A percentile compares a stretch with the other conserved stretches of the same genome.
Evolutionary conservation across 495 filamentous ascomycete genomes (phyloP).

Genomic region (Chaetomium tenue): DNA sequence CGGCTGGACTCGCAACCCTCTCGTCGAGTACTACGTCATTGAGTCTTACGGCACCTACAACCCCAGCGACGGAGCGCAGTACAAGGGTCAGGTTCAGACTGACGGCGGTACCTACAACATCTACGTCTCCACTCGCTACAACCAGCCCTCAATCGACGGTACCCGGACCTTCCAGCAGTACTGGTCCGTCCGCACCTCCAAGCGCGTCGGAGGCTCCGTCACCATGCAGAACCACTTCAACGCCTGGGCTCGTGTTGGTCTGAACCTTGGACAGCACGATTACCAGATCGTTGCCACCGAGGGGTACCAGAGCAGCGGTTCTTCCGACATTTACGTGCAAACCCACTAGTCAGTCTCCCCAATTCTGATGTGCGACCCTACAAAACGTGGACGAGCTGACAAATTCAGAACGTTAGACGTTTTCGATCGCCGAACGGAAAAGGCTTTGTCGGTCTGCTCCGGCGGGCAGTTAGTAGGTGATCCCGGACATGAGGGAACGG

Average conservation of each 20-base stretch:
- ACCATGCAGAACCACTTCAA: slow-evolving; percentile 59
- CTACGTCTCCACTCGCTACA: slow-evolving; percentile 55
- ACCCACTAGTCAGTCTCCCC: background rate
- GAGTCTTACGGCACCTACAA: slow-evolving; percentile 55
- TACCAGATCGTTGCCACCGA: slow-evolving; percentile 62
- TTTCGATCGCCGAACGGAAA: too few relatives aligned
- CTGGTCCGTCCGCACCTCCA: slow-evolving; percentile 52
- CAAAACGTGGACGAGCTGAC: too few relatives aligned
- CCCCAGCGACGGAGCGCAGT: slow-evolving; percentile 44
- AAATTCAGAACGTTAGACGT: too few relatives aligned
- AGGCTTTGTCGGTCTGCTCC: too few relatives aligned
- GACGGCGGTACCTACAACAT: slow-evolving; percentile 66
- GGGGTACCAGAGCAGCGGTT: slow-evolving; percentile 51
- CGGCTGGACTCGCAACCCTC: slow-evolving; percentile 56
- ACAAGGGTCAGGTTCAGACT: slow-evolving; percentile 54
- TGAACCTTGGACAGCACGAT: slow-evolving; percentile 55
- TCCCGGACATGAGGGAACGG: too few relatives aligned
- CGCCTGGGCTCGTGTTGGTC: slow-evolving; percentile 52
- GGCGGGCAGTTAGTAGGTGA: too few relatives aligned
- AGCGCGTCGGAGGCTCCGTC: slow-evolving; percentile 51
- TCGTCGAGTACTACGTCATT: slow-evolving; percentile 60
- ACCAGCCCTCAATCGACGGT: slow-evolving; percentile 57
- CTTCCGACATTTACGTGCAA: slow-evolving; percentile 17
- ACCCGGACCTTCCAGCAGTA: slow-evolving; percentile 56
- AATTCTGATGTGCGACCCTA: too few relatives aligned